Base-by-base conservation (phyloP, 441 rosid species). In the Arabidopsis lyrata region DNA sequence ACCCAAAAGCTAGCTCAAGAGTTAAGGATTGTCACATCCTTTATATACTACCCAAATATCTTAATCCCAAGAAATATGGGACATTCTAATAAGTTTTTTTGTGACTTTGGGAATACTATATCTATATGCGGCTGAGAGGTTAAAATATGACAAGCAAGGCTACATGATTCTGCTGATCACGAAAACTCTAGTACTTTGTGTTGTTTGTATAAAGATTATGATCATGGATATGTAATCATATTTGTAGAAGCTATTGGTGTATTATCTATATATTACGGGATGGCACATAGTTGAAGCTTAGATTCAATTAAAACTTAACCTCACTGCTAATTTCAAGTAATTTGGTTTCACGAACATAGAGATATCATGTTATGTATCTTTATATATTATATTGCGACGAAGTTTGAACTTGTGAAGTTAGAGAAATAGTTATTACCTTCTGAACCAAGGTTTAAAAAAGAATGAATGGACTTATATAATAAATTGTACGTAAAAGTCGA, bases 401-500 rank as follows among this genome's bases (percentile, higher is more conserved):
- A 27, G 34, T 22, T 34, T 34, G 49, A 41, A 41, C 6, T 62
- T 62, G 35, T 55, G 31, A 55, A 36, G 48, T 55, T 73, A 45
- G 1, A 45, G 27, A 32, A 38, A 18, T 38, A 73, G 27, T 22
- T 22, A 55, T 64, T 24, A 45, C 58, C 65, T 38, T 65, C 11
- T 49, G 54, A 58, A 49, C 53, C 62, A 29, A 57, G 1, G 1
- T 68, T 11, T 31, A 8, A 5, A 53, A 13, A 38, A 38, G 5
- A 50, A 29, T 49, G 4, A 3, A 52, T 41, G 36, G 45, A 35
- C 47, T 20, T 34, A 38, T 15, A 73, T 55, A 10, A n/a, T 4
- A 15, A 24, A 15, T 8, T 56, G 15, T 5, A 32, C 48, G 20
- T 42, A 50, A 47, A 67, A 60, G 15, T 60, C 34, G 73, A 75